These are phyloP conservation scores for Zymoseptoria tritici DNA, from an alignment of 2,329 filamentous ascomycete genomes.

Conservation along the genomic window DNA sequence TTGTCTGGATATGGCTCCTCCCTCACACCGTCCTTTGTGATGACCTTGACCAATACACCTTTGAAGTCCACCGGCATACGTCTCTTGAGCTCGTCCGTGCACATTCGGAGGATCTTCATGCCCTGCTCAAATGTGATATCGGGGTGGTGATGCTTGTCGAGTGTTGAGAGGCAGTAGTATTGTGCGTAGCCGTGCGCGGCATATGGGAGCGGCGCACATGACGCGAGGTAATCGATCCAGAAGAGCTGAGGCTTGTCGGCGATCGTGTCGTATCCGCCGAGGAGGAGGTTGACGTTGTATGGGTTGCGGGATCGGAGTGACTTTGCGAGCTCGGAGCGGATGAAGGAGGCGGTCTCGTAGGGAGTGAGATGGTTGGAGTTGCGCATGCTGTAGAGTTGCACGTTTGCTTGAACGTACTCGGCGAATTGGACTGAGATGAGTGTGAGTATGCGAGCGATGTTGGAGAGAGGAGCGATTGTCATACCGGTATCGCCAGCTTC, in stretches of 20 bases:
- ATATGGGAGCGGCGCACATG: conserved; percentile 64
- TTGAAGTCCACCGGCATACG: conserved; percentile 98
- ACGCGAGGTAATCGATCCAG: conserved; percentile 25
- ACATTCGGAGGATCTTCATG: conserved; percentile 87
- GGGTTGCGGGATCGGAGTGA: conserved; percentile 87
- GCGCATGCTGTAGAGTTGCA: conserved; percentile 97
- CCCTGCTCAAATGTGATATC: conserved; percentile 85
- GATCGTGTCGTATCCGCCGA: conserved; percentile 89
- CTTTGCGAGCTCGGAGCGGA: conserved; percentile 84
- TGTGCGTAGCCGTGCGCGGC: conserved; percentile 97
- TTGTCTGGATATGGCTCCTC: conserved; percentile 76
- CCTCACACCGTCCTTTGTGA: conserved; percentile 86
- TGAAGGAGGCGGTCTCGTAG: conserved; percentile 82
- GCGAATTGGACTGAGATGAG: conserved; percentile 77
- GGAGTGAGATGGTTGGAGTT: conserved; percentile 90
- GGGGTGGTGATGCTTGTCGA: conserved; percentile 97
- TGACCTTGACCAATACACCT: conserved; percentile 78
- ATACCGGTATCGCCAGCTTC: conserved; percentile 91
- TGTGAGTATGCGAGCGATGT: not conserved
- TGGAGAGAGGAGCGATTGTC: conserved; percentile 15
- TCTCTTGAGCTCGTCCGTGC: conserved; percentile 93
- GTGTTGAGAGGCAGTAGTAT: conserved; percentile 97
- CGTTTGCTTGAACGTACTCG: conserved; percentile 98
- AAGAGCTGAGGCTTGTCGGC: conserved; percentile 46
- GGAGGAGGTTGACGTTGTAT: conserved; percentile 92